Base-by-base conservation (phyloP, 164 flowering plant species). In the Kalanchoe fedtschenkoi region DNA sequence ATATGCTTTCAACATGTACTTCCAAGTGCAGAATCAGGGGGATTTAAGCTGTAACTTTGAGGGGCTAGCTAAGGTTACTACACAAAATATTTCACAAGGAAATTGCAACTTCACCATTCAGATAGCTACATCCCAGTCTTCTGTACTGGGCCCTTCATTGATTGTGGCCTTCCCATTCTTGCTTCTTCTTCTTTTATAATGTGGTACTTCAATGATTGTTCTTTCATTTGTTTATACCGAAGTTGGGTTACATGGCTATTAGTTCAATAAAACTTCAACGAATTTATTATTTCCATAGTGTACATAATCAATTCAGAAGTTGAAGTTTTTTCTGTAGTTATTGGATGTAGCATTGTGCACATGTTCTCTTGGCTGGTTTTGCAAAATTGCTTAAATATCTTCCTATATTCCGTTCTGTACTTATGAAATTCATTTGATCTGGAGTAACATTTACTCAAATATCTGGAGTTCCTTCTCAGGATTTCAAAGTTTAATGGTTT, bases 1-100 rank as follows among this genome's bases (percentile, higher is more conserved):
- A 0, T 92, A 84, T 44, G 98, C 93, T 1, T 92, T 80, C 70
- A 92, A 92, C 58, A 83, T 79, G 75, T 92, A 78, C 46, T 92
- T 66, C 63, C 98, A 88, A 74, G 82, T 78, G 32, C 77, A 82
- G 55, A 77, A 81, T 43, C 96, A 92, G 66, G 76, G 76, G 43
- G 84, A 74, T 1, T 14, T 62, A 66, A 83, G 87, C n/a, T 92
- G 98, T 34, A 66, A 76, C 44, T 92, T 92, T 63, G 63, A 80
- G 22, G 98, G 96, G 10, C 43, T 82, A 63, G 98, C 86, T 1
- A 76, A 5, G 68, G 46, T 86, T 7, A 76, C 80, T 0, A 72
- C 66, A 2, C 76, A 72, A 64, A 77, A 77, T 39, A 60, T 72
- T 38, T 77, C 81, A 1, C 70, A 63, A 63, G 74, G 71, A 28